Evolutionary conservation across 257 asterid species (phyloP).

Genomic region (Nicotiana tabacum): DNA sequence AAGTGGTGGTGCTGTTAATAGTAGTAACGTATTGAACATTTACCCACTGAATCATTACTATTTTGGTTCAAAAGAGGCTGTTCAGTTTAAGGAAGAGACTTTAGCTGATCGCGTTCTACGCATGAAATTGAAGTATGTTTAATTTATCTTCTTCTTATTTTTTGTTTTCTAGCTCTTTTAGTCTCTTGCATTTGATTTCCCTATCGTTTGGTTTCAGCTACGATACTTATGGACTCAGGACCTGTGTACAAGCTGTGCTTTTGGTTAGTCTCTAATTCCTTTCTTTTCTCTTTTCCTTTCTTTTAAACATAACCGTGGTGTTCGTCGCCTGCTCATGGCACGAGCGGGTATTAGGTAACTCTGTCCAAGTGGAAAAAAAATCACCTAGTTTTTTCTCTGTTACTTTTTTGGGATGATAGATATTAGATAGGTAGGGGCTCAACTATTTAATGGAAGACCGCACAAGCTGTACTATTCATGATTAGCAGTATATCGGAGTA

Average conservation of each 20-base stretch:
- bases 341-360: too few species aligned
- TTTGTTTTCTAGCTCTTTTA: too few species aligned
- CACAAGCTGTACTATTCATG: neutral
- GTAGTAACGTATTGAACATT: slow-evolving; percentile 36
- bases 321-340: too few species aligned
- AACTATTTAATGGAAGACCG: neutral
- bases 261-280: slow-evolving; percentile 45
- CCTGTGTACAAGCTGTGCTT: slow-evolving; percentile 70
- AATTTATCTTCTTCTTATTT: neutral
- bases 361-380: too few species aligned
- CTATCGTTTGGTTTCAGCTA: slow-evolving; percentile 46
- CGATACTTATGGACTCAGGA: slow-evolving; percentile 71
- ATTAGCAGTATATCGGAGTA: neutral
- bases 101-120: slow-evolving; percentile 63
- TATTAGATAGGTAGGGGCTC: too few species aligned
- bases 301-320: too few species aligned
- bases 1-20: neutral
- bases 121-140: slow-evolving; percentile 58
- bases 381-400: too few species aligned
- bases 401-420: too few species aligned
- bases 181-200: neutral
- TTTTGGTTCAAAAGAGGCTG: slow-evolving; percentile 63
- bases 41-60: slow-evolving; percentile 78
- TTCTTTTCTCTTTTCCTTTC: neutral
- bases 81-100: slow-evolving; percentile 46